Base-by-base conservation (phyloP, 208 protist species). In the Spongospora subterranea region DNA sequence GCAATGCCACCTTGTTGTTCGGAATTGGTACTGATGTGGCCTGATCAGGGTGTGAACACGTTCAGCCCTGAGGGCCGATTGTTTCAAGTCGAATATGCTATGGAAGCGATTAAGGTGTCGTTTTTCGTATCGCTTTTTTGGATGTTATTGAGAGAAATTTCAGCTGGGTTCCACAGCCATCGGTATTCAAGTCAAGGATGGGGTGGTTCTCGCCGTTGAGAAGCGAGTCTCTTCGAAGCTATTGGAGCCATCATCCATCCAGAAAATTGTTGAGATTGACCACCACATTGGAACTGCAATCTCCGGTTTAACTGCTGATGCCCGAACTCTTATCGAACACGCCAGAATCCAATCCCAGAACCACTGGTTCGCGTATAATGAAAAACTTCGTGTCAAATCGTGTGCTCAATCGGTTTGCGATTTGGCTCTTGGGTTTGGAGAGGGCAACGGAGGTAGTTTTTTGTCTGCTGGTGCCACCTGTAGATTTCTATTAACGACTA, bases 1-100 rank as follows among this genome's bases (percentile, higher is more conserved):
- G 24, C 24, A 29, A 6, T 60, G 50, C 50, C 13, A 60, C 24
- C 50, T 60, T 6, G 13, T 60, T 60, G 50, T 24, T 60, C 13
- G n/a, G n/a, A n/a, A n/a, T n/a, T n/a, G n/a, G 24, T 6, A 60
- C 50, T 24, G 50, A 29, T 29, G 6, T 24, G 50, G 50, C 24
- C 24, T 6, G 98, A 99, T 93, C 95, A 97, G 45, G 98, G 98
- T 90, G 98, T 99, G 0, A 99, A 99, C 94, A 99, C 98, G 54
- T 99, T 99, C 94, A 99, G 97, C 45, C 98, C 99, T 24, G 98
- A 99, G 93, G 99, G 99, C 40, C 96, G 91, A 45, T 96, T 99
- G 45, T 99, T 99, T 95, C 99, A 99, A 93, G 96, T 99, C n/a
- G 97, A 98, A 90, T 98, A 98, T 92, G 97, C 97, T 29, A 95